Conservation (phyloP, 768 basidiomycete genomes). For the Imleria badia region DNA sequence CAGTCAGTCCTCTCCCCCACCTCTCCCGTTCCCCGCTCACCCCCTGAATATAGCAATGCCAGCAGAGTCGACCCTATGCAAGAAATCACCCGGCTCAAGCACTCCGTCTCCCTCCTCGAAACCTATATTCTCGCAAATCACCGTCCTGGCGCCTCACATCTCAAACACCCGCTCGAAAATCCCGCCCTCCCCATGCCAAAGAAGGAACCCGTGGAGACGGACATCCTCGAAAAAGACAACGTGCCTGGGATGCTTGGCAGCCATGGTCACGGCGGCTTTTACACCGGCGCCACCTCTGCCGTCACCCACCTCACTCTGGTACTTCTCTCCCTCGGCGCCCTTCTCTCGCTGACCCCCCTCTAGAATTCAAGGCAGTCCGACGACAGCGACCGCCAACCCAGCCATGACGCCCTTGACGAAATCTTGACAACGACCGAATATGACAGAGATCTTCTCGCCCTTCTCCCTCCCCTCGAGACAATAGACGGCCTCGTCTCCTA, state of each 20-base stretch:
- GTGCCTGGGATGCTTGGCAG: constrained; percentile 68
- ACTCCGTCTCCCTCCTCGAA: constrained; percentile 40
- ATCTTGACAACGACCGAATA: constrained; percentile 50
- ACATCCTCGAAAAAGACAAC: constrained; percentile 44
- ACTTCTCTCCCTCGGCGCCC: constrained; percentile 13
- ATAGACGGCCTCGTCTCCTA: constrained; percentile 72
- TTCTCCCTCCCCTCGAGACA: constrained; percentile 62
- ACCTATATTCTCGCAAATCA: constrained; percentile 35
- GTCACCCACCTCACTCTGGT: constrained; percentile 69
- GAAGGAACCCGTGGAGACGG: constrained; percentile 52
- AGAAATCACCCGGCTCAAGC: constrained; percentile 41
- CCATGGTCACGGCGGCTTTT: constrained; percentile 66
- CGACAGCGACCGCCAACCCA: constrained; percentile 51
- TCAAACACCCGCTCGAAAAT: constrained; percentile 28
- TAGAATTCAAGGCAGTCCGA: constrained; percentile 51
- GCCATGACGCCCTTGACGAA: constrained; percentile 48
- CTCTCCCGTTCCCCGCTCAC: constrained; percentile 39
- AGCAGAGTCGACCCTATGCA: constrained; percentile 39
- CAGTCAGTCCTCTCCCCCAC: constrained; percentile 17
- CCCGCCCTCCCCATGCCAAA: constrained; percentile 42
- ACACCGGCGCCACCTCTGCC: constrained; percentile 77
- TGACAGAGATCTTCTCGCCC: constrained; percentile 69
- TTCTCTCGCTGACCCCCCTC: constrained; percentile 17
- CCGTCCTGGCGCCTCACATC: constrained; percentile 22
- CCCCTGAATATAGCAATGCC: constrained; percentile 28